A percentile compares a stretch with the other conserved stretches of the same genome.
phyloP scores from a whole-genome alignment of 2,329 filamentous ascomycete genomes.

The Ophiocordyceps camponoti-leonardi region DNA sequence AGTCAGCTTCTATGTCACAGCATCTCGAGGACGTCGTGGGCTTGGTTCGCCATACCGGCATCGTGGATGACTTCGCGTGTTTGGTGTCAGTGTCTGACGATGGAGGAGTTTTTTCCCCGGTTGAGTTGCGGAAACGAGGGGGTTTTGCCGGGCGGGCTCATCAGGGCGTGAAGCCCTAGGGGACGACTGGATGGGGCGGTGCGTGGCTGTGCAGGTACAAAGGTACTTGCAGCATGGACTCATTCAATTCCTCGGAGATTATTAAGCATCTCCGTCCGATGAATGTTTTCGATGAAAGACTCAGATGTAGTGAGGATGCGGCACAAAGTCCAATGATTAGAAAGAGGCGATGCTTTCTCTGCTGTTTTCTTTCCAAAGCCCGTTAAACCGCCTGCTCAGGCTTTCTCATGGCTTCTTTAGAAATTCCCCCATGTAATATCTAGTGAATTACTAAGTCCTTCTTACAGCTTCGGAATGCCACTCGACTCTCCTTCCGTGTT shows the following conservation, averaged over 20 bases:
- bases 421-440: too few species aligned
- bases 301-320: neutral
- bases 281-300: neutral
- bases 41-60: constrained; percentile 19
- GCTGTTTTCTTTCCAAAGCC: neutral
- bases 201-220: constrained; percentile 1
- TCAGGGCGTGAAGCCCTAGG: constrained; percentile 15
- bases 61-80: constrained; percentile 22
- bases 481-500: too few species aligned
- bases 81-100: constrained; percentile 17
- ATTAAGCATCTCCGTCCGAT: neutral
- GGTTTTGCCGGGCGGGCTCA: neutral
- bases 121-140: constrained; percentile 1
- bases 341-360: too few species aligned
- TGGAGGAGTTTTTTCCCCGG: constrained; percentile 16
- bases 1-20: neutral
- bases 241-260: neutral
- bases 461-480: too few species aligned
- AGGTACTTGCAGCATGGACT: neutral
- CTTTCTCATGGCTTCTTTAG: too few species aligned
- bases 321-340: neutral
- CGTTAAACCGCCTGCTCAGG: too few species aligned
- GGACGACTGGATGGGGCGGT: constrained; percentile 5
- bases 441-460: too few species aligned
- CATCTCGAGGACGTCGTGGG: neutral